Evolutionary conservation across 768 basidiomycete species (phyloP), one percentile per base, ranked within the genome.

Genomic region (Boletus sp.): DNA sequence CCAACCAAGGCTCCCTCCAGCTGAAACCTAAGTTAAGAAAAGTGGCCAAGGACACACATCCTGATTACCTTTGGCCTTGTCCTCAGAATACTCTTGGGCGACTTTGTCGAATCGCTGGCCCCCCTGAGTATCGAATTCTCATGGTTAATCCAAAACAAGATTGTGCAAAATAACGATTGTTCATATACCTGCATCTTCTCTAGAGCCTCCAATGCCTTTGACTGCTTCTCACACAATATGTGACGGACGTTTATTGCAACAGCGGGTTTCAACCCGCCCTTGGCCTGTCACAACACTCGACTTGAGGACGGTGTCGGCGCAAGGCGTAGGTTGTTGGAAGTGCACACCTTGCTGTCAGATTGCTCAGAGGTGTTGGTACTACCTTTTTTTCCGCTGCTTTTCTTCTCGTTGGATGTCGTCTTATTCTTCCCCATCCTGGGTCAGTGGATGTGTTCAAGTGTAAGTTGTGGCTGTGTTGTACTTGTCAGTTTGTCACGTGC

Each of bases 21-120:
- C 92, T 92, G 63, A 52, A 47, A 39, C 41, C 10, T 1, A 32
- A 42, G 39, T 64, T 10, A 54, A 36, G 46, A 50, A 29, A 45
- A 55, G 49, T 32, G 9, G 55, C 30, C 9, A 42, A 53, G n/a
- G 32, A n/a, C 4, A 53, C 10, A 37, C 20, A 7, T 17, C 40
- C 41, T 36, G 46, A 28, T 12, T 7, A 88, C 91, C 82, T 80
- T 92, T 94, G 7, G 92, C 92, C 68, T 94, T 94, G 74, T 94
- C 92, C 71, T 92, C 91, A 1, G 92, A 93, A 62, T 90, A 93
- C 65, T 92, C 92, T 66, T 92, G 87, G 6, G 92, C 92, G 35
- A 92, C 89, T 71, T 92, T 94, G 73, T 92, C 89, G 68, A 94
- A 94, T 11, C 89, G 74, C 64, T 89, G 83, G 24, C 92, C 92